Evolutionary conservation across 164 flowering plant species (phyloP).

Genomic region (Vitis labrusca): DNA sequence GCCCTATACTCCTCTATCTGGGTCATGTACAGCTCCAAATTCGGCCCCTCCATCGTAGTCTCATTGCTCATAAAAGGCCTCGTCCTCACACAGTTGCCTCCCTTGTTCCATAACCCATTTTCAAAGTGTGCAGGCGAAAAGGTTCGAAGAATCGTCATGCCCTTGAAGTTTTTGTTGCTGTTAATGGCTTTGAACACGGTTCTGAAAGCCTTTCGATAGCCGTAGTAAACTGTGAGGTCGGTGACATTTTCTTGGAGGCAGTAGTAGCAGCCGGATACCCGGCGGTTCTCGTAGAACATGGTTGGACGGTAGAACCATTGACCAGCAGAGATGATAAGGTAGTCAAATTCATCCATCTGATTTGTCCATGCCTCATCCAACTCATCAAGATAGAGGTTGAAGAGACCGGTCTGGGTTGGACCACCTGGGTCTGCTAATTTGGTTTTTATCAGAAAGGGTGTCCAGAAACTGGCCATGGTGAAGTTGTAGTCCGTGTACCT

Average conservation of each 20-base stretch:
- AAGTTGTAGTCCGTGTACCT: slow-evolving; percentile 40
- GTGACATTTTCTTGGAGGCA: slow-evolving; percentile 43
- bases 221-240: slow-evolving; percentile 40
- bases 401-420: slow-evolving; percentile 39
- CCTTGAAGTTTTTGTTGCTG: slow-evolving; percentile 35
- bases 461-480: slow-evolving; percentile 42
- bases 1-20: slow-evolving; percentile 47
- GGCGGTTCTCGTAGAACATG: slow-evolving; percentile 41
- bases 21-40: slow-evolving; percentile 48
- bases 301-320: slow-evolving; percentile 63
- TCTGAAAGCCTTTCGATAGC: slow-evolving; percentile 48
- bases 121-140: slow-evolving; percentile 69
- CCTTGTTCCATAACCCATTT: slow-evolving; percentile 50
- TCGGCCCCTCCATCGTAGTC: slow-evolving; percentile 28
- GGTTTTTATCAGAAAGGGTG: slow-evolving; percentile 36
- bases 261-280: slow-evolving; percentile 48
- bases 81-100: slow-evolving; percentile 49
- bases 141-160: slow-evolving; percentile 49
- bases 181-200: slow-evolving; percentile 57
- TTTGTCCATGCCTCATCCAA: slow-evolving; percentile 38
- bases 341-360: slow-evolving; percentile 50
- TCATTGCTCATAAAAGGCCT: slow-evolving; percentile 47
- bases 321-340: slow-evolving; percentile 58
- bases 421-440: slow-evolving; percentile 31
- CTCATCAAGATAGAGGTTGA: slow-evolving; percentile 51